Percentiles rank a stretch among this genome's conserved stretches.
These are phyloP conservation scores for Picea glauca DNA, from an alignment of 75 land plant genomes.

Conservation along the genomic window DNA sequence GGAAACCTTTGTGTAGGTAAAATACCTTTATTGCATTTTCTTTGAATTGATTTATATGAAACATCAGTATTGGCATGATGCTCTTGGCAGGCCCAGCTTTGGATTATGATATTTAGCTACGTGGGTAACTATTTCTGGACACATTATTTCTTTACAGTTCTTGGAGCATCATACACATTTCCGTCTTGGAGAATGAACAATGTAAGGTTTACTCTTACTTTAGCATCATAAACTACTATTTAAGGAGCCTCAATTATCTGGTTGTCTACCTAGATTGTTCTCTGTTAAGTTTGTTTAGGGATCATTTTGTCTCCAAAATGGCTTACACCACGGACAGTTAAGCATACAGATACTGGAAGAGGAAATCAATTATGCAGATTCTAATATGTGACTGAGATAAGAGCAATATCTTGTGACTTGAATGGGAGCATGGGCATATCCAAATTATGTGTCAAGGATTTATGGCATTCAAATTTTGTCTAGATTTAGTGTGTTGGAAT, in stretches of 20 bases:
- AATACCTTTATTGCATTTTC: neutral
- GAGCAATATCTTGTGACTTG: neutral
- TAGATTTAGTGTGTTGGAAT: neutral
- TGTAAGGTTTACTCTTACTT: constrained; percentile 38
- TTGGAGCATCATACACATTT: constrained; percentile 95
- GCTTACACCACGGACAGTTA: neutral
- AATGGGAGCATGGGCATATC: neutral
- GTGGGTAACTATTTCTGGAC: constrained; percentile 99
- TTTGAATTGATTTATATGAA: neutral
- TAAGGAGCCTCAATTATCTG: neutral
- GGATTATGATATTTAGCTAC: constrained; percentile 89
- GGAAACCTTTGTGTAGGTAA: neutral
- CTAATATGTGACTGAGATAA: neutral
- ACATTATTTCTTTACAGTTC: constrained; percentile 91
- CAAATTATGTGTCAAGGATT: neutral
- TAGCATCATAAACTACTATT: neutral
- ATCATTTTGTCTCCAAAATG: neutral
- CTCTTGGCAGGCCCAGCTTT: constrained; percentile 76
- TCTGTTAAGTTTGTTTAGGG: neutral
- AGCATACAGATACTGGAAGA: neutral
- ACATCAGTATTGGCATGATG: neutral
- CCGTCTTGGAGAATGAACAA: constrained; percentile 93
- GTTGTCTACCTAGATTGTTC: neutral
- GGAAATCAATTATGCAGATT: neutral
- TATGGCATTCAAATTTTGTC: neutral